Evolutionary conservation across 805 yeast species (phyloP), one percentile per base, ranked within the genome.

Genomic region (Wickerhamiella bombiphila): DNA sequence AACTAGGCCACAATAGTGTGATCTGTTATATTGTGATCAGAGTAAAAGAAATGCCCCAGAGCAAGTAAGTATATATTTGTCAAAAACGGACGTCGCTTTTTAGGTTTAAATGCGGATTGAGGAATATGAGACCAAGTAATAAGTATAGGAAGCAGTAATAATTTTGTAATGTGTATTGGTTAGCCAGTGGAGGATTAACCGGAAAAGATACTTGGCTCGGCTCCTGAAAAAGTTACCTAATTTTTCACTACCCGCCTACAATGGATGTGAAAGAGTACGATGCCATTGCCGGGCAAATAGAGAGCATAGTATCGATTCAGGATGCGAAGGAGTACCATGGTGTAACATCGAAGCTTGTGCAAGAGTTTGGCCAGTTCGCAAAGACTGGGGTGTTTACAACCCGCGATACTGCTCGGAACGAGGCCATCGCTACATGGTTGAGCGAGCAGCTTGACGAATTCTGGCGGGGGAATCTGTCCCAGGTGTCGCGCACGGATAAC

Each of bases 351-450:
- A 52, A 61, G 1, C 44, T 77, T 29, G 61, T 57, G 43, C 60
- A 65, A 44, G 51, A 66, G 7, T 79, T 77, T 51, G 69, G 68
- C 39, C 52, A 57, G 26, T 53, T 76, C 21, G 57, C 70, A 28
- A 56, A 63, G 32, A 55, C 63, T 3, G 68, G 66, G 0, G 51
- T 56, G 15, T 51, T 77, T 29, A 50, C 50, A 3, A 43, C 39
- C n/a, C 20, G 14, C 14, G 29, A 49, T 3, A 36, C 44, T 63
- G 93, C 88, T 55, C 81, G 28, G 62, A 63, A 39, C 66, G 69
- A 35, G 66, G 80, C 57, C 66, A 66, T 28, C 56, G 60, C 17
- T 80, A 35, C 56, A 77, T 45, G 56, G 50, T 46, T 50, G 14
- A 17, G 29, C 5, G 44, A 43, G 19, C 47, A 45, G 34, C 42